These are phyloP conservation scores for Cercophora scortea DNA, from an alignment of 495 filamentous ascomycete species.

Conservation along the genomic window DNA sequence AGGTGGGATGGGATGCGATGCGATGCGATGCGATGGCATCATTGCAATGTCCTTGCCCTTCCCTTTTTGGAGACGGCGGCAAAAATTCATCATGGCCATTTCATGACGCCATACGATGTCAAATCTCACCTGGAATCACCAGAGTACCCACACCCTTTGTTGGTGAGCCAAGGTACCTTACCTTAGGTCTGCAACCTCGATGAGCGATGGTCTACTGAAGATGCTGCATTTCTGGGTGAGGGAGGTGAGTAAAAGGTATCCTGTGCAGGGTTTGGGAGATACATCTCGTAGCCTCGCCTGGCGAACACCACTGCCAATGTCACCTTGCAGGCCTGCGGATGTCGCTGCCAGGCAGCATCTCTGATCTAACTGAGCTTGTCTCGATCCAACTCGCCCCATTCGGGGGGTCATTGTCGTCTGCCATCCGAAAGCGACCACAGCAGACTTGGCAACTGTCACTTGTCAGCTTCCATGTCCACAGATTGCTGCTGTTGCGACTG, in stretches of 20 bases:
- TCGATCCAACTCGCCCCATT: no score
- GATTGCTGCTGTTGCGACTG: background rate
- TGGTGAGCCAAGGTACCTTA: background rate
- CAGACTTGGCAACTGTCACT: no score
- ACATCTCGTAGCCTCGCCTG: no score
- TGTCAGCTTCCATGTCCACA: no score
- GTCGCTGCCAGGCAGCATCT: background rate
- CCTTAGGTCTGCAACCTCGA: conserved; percentile 4
- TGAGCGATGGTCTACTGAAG: background rate
- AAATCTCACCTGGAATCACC: background rate
- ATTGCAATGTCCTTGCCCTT: background rate
- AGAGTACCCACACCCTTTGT: background rate
- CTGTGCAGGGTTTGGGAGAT: no score
- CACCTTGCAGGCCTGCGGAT: no score
- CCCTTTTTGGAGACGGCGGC: background rate
- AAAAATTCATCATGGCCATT: background rate
- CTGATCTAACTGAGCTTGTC: background rate
- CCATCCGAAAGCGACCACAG: no score
- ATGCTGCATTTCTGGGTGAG: no score
- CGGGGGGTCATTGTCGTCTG: no score
- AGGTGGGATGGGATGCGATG: background rate
- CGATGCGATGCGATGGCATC: background rate
- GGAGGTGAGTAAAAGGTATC: no score
- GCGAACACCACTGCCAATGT: no score
- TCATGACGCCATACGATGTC: background rate